Percentiles rank a stretch among this genome's conserved stretches.
phyloP scores from a whole-genome alignment of 2,329 filamentous ascomycete genomes.

The Microsporum audouinii region DNA sequence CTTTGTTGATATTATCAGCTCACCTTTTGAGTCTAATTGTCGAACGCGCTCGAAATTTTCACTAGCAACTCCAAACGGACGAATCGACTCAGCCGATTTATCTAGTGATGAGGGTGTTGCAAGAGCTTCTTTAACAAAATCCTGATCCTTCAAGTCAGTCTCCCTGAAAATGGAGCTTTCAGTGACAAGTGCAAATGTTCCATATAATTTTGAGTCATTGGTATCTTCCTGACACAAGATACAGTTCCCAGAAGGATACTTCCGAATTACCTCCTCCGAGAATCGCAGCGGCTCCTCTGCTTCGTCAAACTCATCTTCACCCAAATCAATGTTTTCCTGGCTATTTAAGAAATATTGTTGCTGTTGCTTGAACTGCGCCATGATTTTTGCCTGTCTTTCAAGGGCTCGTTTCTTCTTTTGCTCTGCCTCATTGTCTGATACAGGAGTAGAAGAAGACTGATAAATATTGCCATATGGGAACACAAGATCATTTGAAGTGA shows the following conservation, averaged over 20 bases:
- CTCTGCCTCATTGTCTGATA: constrained; percentile 50
- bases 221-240: constrained; percentile 96
- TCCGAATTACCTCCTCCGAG: constrained; percentile 65
- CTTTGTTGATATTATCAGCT: constrained; percentile 59
- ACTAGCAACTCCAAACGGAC: constrained; percentile 82
- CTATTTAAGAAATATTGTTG: constrained; percentile 90
- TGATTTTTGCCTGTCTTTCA: constrained; percentile 81
- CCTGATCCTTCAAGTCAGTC: constrained; percentile 68
- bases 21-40: constrained; percentile 63
- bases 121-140: constrained; percentile 73
- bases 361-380: constrained; percentile 97
- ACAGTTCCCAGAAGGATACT: constrained; percentile 84
- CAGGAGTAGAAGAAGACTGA: constrained; percentile 66
- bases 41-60: constrained; percentile 70
- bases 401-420: constrained; percentile 82
- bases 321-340: constrained; percentile 80
- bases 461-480: constrained; percentile 68
- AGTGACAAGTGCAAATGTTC: constrained; percentile 81
- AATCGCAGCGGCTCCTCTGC: constrained; percentile 32
- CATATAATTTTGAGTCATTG: constrained; percentile 76
- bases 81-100: constrained; percentile 65
- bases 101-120: constrained; percentile 73
- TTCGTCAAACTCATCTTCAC: constrained; percentile 53
- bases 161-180: constrained; percentile 79
- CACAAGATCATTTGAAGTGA: constrained; percentile 48